These are phyloP conservation scores for Scheffersomyces illinoinensis DNA, from an alignment of 1,139 yeast genomes.

Conservation along the genomic window DNA sequence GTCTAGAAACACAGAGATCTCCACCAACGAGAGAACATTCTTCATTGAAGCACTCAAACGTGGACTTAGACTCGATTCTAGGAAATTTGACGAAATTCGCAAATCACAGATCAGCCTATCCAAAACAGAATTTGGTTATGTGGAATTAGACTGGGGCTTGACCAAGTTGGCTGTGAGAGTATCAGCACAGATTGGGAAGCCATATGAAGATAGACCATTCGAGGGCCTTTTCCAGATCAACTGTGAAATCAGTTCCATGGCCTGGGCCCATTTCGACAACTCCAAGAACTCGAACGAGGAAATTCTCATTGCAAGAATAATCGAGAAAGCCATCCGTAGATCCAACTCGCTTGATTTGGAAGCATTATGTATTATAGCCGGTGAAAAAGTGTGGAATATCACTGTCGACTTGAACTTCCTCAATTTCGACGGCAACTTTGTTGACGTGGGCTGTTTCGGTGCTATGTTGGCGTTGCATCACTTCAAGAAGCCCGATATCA, in stretches of 20 bases:
- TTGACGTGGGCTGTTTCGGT: conserved; percentile 88
- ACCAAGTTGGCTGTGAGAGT: conserved; percentile 69
- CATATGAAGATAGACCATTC: conserved; percentile 89
- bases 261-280: conserved; percentile 79
- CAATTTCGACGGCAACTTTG: conserved; percentile 88
- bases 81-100: conserved; percentile 65
- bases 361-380: conserved; percentile 86
- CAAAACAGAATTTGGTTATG: conserved; percentile 70
- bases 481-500: conserved; percentile 80
- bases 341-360: conserved; percentile 91
- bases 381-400: conserved; percentile 85
- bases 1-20: conserved; percentile 49
- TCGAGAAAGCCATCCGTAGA: conserved; percentile 88
- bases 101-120: conserved; percentile 65
- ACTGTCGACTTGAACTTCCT: conserved; percentile 88
- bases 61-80: conserved; percentile 67
- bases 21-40: conserved; percentile 64
- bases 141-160: conserved; percentile 78
- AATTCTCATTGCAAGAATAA: conserved; percentile 70
- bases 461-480: conserved; percentile 85
- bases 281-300: conserved; percentile 77
- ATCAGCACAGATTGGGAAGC: conserved; percentile 76
- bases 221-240: conserved; percentile 86
- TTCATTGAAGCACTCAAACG: conserved; percentile 62
- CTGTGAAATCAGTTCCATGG: conserved; percentile 89